Base-by-base conservation (phyloP, 2,329 filamentous ascomycete species). In the Tolypocladium sp. region DNA sequence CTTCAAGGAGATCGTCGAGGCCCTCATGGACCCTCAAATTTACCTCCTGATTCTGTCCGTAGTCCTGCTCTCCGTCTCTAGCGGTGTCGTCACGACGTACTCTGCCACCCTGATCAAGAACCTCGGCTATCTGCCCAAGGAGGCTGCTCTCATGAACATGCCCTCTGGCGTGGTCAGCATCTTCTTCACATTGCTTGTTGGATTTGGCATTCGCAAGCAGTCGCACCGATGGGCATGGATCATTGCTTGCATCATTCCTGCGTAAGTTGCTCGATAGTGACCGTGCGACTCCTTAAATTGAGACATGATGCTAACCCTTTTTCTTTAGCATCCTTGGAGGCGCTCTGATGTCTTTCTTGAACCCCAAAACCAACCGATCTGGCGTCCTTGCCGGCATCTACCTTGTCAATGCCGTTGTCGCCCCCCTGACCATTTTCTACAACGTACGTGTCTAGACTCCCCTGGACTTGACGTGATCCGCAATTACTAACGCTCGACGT, bases 1-100 rank as follows among this genome's bases (percentile, higher is more conserved):
- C 27, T 67, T 72, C 59, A 75, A 73, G 62, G 80, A 85, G 66
- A 74, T 85, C 6, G 56, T 79, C 2, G 83, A 85, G 65, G 76
- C 79, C 7, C 66, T 84, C 1, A 55, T 69, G 25, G 82, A 84
- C 63, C 73, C 76, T n/a, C 80, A 83, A 61, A 68, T 82, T 13
- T 83, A 77, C 63, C 70, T 82, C 0, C 67, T 84, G 65, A 66
- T 77, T 38, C 46, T 83, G 2, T 74, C 78, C 35, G 79, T 80
- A 22, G 69, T 81, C 20, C 69, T 81, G 64, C 68, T 80, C 37
- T 81, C 78, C 7, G 76, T 81, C n/a, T 80, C 79, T 0, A 77
- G 75, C 59, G 81, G 81, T 53, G 79, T 83, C 41, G 73, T 83
- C 55, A 81, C 78, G 1, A 81, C 77, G 1, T 84, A 83, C 67